Conservation (phyloP, 2,329 filamentous ascomycete species). For the Xylaria sp. region DNA sequence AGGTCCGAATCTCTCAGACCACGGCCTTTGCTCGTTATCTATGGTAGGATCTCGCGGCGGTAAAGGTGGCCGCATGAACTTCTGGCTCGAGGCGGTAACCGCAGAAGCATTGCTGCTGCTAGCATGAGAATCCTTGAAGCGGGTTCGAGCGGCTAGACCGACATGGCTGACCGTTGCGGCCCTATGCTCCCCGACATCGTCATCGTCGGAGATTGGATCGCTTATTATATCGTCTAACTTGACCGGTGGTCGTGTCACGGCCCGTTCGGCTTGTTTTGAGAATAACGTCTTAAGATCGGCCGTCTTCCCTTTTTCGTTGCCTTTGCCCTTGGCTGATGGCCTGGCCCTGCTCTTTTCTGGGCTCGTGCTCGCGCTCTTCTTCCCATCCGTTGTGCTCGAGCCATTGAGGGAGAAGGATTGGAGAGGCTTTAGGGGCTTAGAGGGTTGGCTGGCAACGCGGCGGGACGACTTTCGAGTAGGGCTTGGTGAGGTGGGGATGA, state of each 20-base stretch:
- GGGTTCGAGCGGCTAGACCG: conserved; percentile 65
- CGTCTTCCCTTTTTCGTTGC: conserved; percentile 63
- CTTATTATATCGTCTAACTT: conserved; percentile 62
- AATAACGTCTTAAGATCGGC: conserved; percentile 70
- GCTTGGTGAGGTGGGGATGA: conserved; percentile 42
- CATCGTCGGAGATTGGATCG: conserved; percentile 70
- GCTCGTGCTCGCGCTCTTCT: conserved; percentile 57
- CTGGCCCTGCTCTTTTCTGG: conserved; percentile 57
- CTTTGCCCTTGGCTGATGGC: conserved; percentile 50
- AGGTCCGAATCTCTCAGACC: conserved; percentile 88
- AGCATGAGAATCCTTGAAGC: conserved; percentile 56
- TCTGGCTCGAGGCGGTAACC: conserved; percentile 57
- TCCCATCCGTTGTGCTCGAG: conserved; percentile 41
- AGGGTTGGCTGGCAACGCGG: conserved; percentile 36
- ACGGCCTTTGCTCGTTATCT: conserved; percentile 75
- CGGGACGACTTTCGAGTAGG: conserved; percentile 45
- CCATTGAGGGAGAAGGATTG: conserved; percentile 45
- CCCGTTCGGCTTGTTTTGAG: conserved; percentile 68
- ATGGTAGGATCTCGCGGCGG: conserved; percentile 44
- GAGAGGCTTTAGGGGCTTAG: conserved; percentile 44
- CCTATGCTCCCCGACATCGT: conserved; percentile 64
- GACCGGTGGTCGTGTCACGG: conserved; percentile 51
- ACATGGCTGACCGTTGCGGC: conserved; percentile 65
- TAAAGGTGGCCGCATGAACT: conserved; percentile 61
- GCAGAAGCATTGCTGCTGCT: conserved; percentile 41